Evolutionary conservation across 805 yeast genomes (phyloP), one percentile per base, ranked within the genome.

Genomic region (Suhomyces tanzawaensis): DNA sequence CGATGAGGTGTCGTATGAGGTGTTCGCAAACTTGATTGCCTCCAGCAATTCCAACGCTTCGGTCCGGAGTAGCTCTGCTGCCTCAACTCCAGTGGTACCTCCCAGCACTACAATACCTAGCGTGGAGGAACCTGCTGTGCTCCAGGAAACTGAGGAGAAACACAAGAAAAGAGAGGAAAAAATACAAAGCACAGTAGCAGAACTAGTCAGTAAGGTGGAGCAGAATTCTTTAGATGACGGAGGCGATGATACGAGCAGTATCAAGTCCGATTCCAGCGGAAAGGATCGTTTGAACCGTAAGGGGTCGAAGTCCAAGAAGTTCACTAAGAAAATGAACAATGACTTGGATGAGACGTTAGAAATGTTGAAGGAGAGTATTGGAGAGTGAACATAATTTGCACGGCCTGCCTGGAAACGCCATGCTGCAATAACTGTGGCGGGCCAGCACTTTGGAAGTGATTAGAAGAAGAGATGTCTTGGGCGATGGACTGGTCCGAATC

Each of bases 301-400:
- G 33, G 59, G 60, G 26, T 57, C 67, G 33, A 62, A 50, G 44
- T 51, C 65, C 21, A 66, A 65, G 48, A 57, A 56, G 44, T 64
- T 66, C 44, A 52, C 59, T 34, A 44, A 51, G 31, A 62, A 62
- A 38, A 48, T 68, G 34, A 55, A 64, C 44, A 55, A 44, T 29
- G 69, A 58, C 23, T 45, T 68, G 36, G 65, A 67, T 33, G 54
- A 55, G 36, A 68, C 74, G 3, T 43, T 68, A 34, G 59, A 60
- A 36, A 65, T 68, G 69, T 49, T 68, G 26, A 51, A 64, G 44
- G 71, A 67, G 41, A 65, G 64, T 36, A 48, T 65, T 11, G 58
- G 56, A 12, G 58, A 53, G 25, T 37, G 36, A 26, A 25, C 7
- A 8, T 19, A 19, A 29, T 29, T 15, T 21, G n/a, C n/a, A n/a